Evolutionary conservation across 345 rosid genomes (phyloP).

Genomic region (Noccaea bulbosa): DNA sequence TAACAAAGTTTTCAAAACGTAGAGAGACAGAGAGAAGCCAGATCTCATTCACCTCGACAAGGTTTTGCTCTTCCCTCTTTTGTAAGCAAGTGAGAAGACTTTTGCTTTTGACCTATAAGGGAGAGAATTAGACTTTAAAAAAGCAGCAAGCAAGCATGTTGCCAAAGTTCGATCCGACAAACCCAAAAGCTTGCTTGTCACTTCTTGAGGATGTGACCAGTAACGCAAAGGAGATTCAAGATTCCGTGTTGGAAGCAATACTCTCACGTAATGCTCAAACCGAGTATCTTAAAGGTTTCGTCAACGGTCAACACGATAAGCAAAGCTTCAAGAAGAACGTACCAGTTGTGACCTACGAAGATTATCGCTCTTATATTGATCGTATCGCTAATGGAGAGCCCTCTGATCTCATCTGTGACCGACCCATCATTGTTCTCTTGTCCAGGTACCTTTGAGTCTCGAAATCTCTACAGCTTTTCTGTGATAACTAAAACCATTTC

Average conservation of each 20-base stretch:
- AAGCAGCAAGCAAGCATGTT: slow-evolving; percentile 47
- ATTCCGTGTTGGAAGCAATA: slow-evolving; percentile 57
- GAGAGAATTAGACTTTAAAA: neutral
- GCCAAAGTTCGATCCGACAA: slow-evolving; percentile 61
- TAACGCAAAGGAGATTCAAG: slow-evolving; percentile 62
- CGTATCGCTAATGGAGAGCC: slow-evolving; percentile 75
- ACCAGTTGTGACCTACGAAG: slow-evolving; percentile 78
- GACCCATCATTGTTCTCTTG: slow-evolving; percentile 73
- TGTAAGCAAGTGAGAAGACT: neutral
- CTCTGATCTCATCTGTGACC: slow-evolving; percentile 61
- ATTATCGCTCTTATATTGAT: slow-evolving; percentile 59
- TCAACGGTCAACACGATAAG: slow-evolving; percentile 53
- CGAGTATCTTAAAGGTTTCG: slow-evolving; percentile 59
- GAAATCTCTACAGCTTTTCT: neutral
- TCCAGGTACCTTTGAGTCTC: slow-evolving; percentile 53
- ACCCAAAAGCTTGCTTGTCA: slow-evolving; percentile 60
- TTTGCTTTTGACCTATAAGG: neutral
- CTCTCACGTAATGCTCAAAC: slow-evolving; percentile 57
- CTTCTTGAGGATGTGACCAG: slow-evolving; percentile 68
- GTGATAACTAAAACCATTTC: neutral
- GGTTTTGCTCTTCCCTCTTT: neutral
- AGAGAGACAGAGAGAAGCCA: slow-evolving; percentile 14
- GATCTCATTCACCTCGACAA: neutral
- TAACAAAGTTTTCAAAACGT: neutral
- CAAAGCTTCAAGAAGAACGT: slow-evolving; percentile 60